A percentile compares a stretch with the other conserved stretches of the same genome.
These are phyloP conservation scores for Sporothrix pseudoabietina DNA, from an alignment of 2,329 filamentous ascomycete species.

Conservation along the genomic window DNA sequence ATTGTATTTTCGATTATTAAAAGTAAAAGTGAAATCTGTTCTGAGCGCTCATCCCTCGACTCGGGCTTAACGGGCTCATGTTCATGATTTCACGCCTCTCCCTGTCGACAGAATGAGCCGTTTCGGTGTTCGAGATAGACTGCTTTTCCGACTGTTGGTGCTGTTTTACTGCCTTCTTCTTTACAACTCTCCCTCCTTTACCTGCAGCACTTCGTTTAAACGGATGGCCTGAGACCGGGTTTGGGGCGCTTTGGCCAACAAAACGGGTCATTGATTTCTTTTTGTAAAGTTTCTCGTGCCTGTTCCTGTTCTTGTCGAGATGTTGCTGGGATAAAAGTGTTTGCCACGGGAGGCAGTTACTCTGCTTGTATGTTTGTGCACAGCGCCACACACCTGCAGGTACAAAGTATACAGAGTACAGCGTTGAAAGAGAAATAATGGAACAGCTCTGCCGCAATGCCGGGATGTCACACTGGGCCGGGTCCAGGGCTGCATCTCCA, in stretches of 20 bases:
- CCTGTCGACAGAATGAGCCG: neutral
- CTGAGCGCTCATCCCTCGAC: neutral
- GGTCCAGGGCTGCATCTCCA: neutral
- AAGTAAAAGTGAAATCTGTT: neutral
- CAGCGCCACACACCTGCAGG: constrained; percentile 1
- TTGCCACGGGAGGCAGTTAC: neutral
- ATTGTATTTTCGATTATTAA: neutral
- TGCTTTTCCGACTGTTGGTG: neutral
- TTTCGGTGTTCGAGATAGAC: constrained; percentile 26
- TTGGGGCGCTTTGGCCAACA: constrained; percentile 29
- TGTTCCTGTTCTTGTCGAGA: neutral
- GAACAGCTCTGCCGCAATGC: neutral
- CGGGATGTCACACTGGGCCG: constrained; percentile 7
- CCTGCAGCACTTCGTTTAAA: constrained; percentile 28
- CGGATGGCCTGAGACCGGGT: constrained; percentile 30
- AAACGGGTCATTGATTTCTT: constrained; percentile 18
- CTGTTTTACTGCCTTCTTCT: neutral
- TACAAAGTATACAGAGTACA: neutral
- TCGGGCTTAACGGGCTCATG: neutral
- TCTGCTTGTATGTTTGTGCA: neutral
- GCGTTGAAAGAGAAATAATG: neutral
- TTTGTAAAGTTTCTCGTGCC: neutral
- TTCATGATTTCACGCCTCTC: constrained; percentile 5
- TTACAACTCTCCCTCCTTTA: neutral
- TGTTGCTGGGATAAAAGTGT: neutral